phyloP scores from a whole-genome alignment of 352 stramenopile genomes.

The Pythium aquatile region DNA sequence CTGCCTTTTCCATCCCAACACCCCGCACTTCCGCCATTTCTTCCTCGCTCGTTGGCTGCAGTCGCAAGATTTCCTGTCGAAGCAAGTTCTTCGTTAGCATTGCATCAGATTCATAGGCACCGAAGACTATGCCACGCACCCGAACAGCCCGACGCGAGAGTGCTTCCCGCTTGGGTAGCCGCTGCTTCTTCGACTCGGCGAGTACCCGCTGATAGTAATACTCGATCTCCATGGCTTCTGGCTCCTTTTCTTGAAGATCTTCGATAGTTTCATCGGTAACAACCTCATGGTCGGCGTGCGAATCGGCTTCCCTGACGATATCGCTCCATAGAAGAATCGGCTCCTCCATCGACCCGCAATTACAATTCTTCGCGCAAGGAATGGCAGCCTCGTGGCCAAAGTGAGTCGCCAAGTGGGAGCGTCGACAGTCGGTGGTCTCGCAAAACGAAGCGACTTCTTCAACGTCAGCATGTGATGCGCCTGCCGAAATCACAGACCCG shows the following conservation, averaged over 20 bases:
- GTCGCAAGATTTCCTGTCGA: slow-evolving; percentile 48
- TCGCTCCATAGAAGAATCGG: slow-evolving; percentile 16
- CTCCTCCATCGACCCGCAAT: slow-evolving; percentile 39
- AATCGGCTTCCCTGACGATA: background rate
- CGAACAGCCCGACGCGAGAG: slow-evolving; percentile 48
- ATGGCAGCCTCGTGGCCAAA: slow-evolving; percentile 23
- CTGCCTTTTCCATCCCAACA: slow-evolving; percentile 47
- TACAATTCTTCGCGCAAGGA: slow-evolving; percentile 41
- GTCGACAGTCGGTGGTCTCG: slow-evolving; percentile 52
- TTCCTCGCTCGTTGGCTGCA: slow-evolving; percentile 38
- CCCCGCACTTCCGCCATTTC: slow-evolving; percentile 68
- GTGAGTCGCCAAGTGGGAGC: slow-evolving; percentile 48
- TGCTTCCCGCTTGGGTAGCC: slow-evolving; percentile 55
- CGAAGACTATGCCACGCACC: slow-evolving; percentile 24
- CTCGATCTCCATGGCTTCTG: slow-evolving; percentile 30
- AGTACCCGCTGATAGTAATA: slow-evolving; percentile 64
- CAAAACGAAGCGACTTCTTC: slow-evolving; percentile 59
- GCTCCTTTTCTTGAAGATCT: background rate
- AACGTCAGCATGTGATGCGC: slow-evolving; percentile 42
- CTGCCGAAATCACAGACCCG: slow-evolving; percentile 27
- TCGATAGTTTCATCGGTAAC: background rate
- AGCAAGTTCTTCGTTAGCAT: background rate
- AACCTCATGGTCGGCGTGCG: background rate
- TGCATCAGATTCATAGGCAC: background rate
- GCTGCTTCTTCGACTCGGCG: slow-evolving; percentile 36